Evolutionary conservation across 140 eudicot genomes (phyloP), one percentile per base, ranked within the genome.

Genomic region (Bidens hawaiensis): DNA sequence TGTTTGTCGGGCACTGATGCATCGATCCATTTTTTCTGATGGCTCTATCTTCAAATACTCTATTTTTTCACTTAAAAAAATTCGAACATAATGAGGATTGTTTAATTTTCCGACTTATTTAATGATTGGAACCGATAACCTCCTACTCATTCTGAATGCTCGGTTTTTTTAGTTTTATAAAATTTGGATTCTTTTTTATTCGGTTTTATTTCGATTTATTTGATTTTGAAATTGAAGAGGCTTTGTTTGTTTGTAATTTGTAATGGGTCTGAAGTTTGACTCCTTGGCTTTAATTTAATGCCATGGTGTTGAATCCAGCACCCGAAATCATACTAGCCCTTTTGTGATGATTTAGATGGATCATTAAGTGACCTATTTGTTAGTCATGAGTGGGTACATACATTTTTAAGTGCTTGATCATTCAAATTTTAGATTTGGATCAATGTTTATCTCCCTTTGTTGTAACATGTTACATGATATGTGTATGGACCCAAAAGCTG

Each of bases 211-310:
- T n/a, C n/a, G n/a, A n/a, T n/a, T n/a, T n/a, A n/a, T n/a, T n/a
- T n/a, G n/a, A n/a, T n/a, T n/a, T n/a, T n/a, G n/a, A n/a, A n/a
- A n/a, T n/a, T n/a, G n/a, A n/a, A n/a, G n/a, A n/a, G n/a, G n/a
- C n/a, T n/a, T n/a, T n/a, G n/a, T n/a, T n/a, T n/a, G n/a, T n/a
- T n/a, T n/a, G n/a, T n/a, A n/a, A n/a, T n/a, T n/a, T n/a, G n/a
- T n/a, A n/a, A n/a, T n/a, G 89, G 89, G 89, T 46, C 89, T 82
- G 84, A 60, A 82, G 82, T 78, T 82, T 82, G 80, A 40, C 85
- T 64, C 80, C 49, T 52, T 67, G 89, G 89, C 82, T 52, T 13
- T 46, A 50, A 12, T n/a, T 31, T n/a, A 55, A 60, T 75, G 89
- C 82, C 82, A 71, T 19, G 2, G 78, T 62, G 89, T 71, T 82